Evolutionary conservation across 495 filamentous ascomycete genomes (phyloP).

Genomic region (Neurospora sublineolata): DNA sequence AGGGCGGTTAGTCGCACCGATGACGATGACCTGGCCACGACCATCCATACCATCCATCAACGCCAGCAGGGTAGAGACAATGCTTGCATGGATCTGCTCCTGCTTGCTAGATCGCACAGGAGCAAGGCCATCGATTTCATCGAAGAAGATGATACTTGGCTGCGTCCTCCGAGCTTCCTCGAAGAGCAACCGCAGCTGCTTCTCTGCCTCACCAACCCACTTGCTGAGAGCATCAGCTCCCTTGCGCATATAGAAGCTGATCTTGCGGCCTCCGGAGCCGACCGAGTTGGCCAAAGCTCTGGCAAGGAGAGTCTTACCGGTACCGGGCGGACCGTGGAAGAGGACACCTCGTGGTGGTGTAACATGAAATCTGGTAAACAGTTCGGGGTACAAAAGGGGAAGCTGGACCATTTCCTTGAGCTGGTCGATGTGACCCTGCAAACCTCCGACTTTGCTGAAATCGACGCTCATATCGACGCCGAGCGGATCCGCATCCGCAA

Average conservation of each 20-base stretch:
- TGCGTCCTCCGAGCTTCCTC: constrained; percentile 92
- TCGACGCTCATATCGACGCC: constrained; percentile 85
- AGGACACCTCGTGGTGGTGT: constrained; percentile 88
- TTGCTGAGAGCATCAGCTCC: constrained; percentile 94
- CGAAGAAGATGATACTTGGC: constrained; percentile 98
- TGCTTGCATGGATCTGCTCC: constrained; percentile 96
- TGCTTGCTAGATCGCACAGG: constrained; percentile 94
- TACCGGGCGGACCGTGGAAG: constrained; percentile 94
- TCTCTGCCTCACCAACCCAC: constrained; percentile 97
- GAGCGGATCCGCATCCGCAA: constrained; percentile 87
- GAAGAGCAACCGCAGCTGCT: constrained; percentile 83
- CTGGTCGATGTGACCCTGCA: constrained; percentile 86
- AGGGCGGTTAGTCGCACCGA: constrained; percentile 93
- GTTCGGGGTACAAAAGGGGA: constrained; percentile 85
- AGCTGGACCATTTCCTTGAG: constrained; percentile 96
- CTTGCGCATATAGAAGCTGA: constrained; percentile 98
- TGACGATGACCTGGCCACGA: constrained; percentile 93
- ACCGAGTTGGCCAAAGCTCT: constrained; percentile 80
- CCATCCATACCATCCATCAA: constrained; percentile 99
- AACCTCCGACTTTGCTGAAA: constrained; percentile 83
- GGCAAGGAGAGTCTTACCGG: constrained; percentile 91
- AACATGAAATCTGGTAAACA: constrained; percentile 85
- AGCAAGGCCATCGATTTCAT: constrained; percentile 94
- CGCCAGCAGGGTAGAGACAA: constrained; percentile 87
- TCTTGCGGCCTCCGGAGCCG: constrained; percentile 66